Evolutionary conservation across 495 filamentous ascomycete genomes (phyloP).

Genomic region (Penicillium daleae): DNA sequence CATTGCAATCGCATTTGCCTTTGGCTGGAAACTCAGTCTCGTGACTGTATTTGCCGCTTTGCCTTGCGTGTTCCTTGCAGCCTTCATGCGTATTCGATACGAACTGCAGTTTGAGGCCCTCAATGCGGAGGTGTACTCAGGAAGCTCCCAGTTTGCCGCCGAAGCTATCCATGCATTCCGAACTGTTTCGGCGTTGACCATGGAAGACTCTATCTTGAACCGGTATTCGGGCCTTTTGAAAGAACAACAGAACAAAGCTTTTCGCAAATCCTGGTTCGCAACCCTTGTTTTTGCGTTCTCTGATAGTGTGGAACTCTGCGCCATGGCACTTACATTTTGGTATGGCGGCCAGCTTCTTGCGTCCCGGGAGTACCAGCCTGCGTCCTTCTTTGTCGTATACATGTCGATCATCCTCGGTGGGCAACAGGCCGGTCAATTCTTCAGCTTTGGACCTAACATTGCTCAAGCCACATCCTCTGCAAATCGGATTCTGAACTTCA

Average conservation of each 20-base stretch:
- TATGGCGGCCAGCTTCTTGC: conserved; percentile 61
- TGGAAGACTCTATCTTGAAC: neutral
- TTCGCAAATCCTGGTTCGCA: conserved; percentile 54
- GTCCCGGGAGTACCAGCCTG: conserved; percentile 50
- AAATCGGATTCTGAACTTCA: neutral
- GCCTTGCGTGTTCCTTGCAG: neutral
- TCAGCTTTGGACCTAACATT: conserved; percentile 49
- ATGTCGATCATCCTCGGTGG: conserved; percentile 62
- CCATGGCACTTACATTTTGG: conserved; percentile 62
- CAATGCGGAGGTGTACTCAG: neutral
- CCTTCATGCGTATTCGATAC: conserved; percentile 1
- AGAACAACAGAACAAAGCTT: conserved; percentile 14
- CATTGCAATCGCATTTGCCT: neutral
- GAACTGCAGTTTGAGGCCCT: neutral
- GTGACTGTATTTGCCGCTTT: neutral
- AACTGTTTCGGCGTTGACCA: neutral
- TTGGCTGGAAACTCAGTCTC: conserved; percentile 1
- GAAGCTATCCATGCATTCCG: neutral
- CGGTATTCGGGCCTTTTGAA: neutral
- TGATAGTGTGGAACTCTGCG: conserved; percentile 52
- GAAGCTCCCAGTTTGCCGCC: neutral
- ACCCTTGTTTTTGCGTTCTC: conserved; percentile 41
- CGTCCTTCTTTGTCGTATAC: conserved; percentile 62
- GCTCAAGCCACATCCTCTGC: neutral
- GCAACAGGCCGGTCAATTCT: conserved; percentile 57